Evolutionary conservation across 331 rosid species (phyloP).

Genomic region (Stylosanthes scabra): DNA sequence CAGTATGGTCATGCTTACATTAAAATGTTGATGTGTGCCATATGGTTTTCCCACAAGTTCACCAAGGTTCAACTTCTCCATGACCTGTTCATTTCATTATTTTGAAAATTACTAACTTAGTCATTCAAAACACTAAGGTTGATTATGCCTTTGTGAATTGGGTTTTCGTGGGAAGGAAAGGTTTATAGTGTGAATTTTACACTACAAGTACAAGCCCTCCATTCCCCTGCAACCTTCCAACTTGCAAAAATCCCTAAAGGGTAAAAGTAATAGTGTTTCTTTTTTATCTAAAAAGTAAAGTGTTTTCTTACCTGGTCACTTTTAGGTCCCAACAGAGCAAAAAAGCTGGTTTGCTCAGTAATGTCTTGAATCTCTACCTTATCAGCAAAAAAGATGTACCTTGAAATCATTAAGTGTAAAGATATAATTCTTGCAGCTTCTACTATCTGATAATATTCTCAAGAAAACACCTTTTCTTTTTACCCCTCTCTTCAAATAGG

Average conservation of each 20-base stretch:
- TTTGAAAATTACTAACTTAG: constrained; percentile 32
- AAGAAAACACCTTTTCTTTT: constrained; percentile 15
- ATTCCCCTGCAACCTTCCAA: too few relatives aligned
- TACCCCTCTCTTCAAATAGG: neutral
- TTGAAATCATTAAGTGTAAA: constrained; percentile 41
- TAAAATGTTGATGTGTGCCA: constrained; percentile 86
- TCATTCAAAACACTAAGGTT: constrained; percentile 22
- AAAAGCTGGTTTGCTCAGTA: constrained; percentile 77
- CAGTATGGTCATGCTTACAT: constrained; percentile 56
- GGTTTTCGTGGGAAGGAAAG: too few relatives aligned
- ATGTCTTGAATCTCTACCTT: constrained; percentile 94
- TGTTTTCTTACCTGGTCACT: constrained; percentile 76
- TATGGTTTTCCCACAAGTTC: constrained; percentile 80
- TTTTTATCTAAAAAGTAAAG: neutral
- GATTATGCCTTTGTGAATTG: too few relatives aligned
- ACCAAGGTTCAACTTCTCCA: constrained; percentile 82
- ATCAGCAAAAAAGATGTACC: constrained; percentile 91
- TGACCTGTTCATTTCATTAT: constrained; percentile 60
- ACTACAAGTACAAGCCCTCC: too few relatives aligned
- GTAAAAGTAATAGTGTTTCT: neutral
- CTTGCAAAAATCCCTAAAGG: neutral
- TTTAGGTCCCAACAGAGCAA: constrained; percentile 88
- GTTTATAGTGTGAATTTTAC: too few relatives aligned
- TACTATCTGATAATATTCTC: constrained; percentile 31
- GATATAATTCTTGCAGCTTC: constrained; percentile 26